Base-by-base conservation (phyloP, 768 basidiomycete genomes). In the Lactarius hengduanensis region DNA sequence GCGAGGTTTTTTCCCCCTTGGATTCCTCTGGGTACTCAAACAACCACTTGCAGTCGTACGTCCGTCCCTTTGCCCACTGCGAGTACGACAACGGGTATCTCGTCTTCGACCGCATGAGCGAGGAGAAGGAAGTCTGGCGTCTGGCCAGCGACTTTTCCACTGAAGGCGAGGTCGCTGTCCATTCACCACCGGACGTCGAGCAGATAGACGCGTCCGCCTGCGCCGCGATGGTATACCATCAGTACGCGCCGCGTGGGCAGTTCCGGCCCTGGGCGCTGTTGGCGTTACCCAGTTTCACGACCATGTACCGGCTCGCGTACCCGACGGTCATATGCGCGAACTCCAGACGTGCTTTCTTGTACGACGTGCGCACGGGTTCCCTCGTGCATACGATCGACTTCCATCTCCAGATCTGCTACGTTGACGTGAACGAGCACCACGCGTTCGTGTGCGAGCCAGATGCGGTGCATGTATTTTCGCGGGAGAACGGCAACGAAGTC, bases 21-120 rank as follows among this genome's bases (percentile, higher is more conserved):
- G 22, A 55, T 64, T 57, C 57, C 16, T 13, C 4, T 28, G 15
- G 28, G n/a, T 15, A 1, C 30, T 36, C 59, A n/a, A 40, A 28
- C 54, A 32, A 11, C 18, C 10, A 62, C 58, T 26, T 73, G 26
- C 66, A 87, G 83, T 71, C 67, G 20, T 81, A 86, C 72, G 83
- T 89, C 36, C 81, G 82, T 38, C 69, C 72, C 11, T 83, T 79
- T 57, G 90, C 90, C 0, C 91, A 92, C 71, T 83, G 85, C 70
- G 92, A 93, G 75, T 94, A 91, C 68, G 85, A 79, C 15, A 76
- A 82, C 34, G 91, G 92, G 13, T 91, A 83, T 71, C 77, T 92
- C 57, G 77, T 92, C 56, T 90, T 91, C 73, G 88, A 92, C 71
- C 83, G 88, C 32, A 57, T 73, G 26, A 81, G 79, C 32, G 79